phyloP scores from a whole-genome alignment of 2,329 filamentous ascomycete species.

The Monilinia laxa region DNA sequence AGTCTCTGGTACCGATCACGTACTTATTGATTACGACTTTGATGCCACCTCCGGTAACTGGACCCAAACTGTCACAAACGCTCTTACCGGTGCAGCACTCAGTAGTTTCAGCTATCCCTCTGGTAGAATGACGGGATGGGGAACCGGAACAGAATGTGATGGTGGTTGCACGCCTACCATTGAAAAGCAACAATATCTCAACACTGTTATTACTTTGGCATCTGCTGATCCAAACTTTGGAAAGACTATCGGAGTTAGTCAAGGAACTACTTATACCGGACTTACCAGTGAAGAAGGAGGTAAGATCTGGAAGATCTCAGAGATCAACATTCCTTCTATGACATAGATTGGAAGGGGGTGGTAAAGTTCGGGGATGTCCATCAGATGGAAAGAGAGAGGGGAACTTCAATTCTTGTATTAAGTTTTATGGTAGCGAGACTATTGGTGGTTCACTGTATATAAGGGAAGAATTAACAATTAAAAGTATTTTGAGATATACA shows the following conservation, averaged over 20 bases:
- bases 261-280: conserved; percentile 42
- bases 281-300: conserved; percentile 41
- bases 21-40: conserved; percentile 38
- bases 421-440: too few species aligned
- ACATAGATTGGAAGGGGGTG: not conserved
- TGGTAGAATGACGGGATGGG: conserved; percentile 43
- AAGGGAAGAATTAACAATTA: too few species aligned
- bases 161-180: conserved; percentile 44
- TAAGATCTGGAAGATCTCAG: conserved; percentile 43
- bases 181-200: conserved; percentile 43
- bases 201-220: conserved; percentile 44
- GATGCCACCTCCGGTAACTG: conserved; percentile 29
- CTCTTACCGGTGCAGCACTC: conserved; percentile 40
- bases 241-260: conserved; percentile 32
- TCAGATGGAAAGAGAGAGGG: too few species aligned
- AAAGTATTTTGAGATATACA: too few species aligned
- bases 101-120: conserved; percentile 41
- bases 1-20: conserved; percentile 37
- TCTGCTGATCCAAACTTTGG: conserved; percentile 40
- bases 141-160: conserved; percentile 47
- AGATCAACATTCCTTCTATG: conserved; percentile 43
- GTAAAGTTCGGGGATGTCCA: too few species aligned
- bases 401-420: too few species aligned
- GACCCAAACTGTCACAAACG: conserved; percentile 42
- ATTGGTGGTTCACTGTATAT: too few species aligned